Conservation (phyloP, 129 eudicot genomes). For the Sambucus nigra region DNA sequence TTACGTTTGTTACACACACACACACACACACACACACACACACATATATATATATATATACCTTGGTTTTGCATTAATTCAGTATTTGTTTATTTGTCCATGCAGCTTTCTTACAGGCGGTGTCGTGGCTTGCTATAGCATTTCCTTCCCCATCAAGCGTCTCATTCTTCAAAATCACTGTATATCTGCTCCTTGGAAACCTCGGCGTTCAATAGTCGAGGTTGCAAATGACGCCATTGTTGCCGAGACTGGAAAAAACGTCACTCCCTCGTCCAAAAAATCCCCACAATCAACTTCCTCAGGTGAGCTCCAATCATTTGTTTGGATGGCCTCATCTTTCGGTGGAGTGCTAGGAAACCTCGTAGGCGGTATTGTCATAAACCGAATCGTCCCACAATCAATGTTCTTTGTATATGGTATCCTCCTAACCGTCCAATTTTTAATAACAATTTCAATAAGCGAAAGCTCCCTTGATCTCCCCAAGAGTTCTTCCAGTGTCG, state of each 20-base stretch:
- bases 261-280: constrained; percentile 20
- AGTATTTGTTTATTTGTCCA: no score
- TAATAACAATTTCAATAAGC: constrained; percentile 36
- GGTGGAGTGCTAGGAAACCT: constrained; percentile 89
- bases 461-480: constrained; percentile 70
- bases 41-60: no score
- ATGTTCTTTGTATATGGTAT: constrained; percentile 59
- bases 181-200: constrained; percentile 75
- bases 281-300: constrained; percentile 31
- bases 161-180: constrained; percentile 54
- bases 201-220: constrained; percentile 80
- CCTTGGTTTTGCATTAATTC: no score
- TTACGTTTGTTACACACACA: no score
- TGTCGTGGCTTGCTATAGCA: no score
- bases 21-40: no score
- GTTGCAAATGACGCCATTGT: constrained; percentile 96
- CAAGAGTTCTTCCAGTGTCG: constrained; percentile 31
- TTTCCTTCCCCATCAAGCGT: constrained; percentile 43
- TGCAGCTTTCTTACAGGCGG: constrained; percentile 84
- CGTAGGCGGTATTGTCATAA: constrained; percentile 50
- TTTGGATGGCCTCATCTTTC: constrained; percentile 75
- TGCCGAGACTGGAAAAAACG: constrained; percentile 57
- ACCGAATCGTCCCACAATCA: constrained; percentile 30
- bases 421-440: constrained; percentile 46
- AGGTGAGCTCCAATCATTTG: constrained; percentile 69